A percentile compares a stretch with the other conserved stretches of the same genome.
These are phyloP conservation scores for Lachnellula willkommii DNA, from an alignment of 2,329 filamentous ascomycete species.

Conservation along the genomic window DNA sequence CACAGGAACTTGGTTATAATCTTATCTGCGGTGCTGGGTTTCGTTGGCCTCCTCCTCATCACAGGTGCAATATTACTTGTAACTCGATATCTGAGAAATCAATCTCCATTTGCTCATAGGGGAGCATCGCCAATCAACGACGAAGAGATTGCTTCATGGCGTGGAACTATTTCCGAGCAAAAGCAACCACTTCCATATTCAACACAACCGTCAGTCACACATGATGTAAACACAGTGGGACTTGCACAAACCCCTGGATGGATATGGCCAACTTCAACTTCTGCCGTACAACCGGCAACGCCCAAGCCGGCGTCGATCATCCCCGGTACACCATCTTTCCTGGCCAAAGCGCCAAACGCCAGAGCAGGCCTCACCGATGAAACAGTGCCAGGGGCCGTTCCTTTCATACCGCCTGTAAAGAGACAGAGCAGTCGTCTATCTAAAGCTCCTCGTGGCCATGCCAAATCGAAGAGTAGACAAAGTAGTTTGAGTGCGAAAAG, in stretches of 20 bases:
- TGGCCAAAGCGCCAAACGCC: slow-evolving; percentile 58
- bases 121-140: slow-evolving; percentile 59
- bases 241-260: slow-evolving; percentile 20
- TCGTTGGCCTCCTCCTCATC: slow-evolving; percentile 23
- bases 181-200: slow-evolving; percentile 11
- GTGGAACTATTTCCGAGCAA: slow-evolving; percentile 22
- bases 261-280: slow-evolving; percentile 24
- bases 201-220: slow-evolving; percentile 7
- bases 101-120: slow-evolving; percentile 43
- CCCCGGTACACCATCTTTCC: slow-evolving; percentile 38
- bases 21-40: slow-evolving; percentile 25
- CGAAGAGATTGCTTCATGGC: slow-evolving; percentile 61
- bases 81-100: slow-evolving; percentile 21
- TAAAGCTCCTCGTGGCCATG: slow-evolving; percentile 36
- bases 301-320: slow-evolving; percentile 27
- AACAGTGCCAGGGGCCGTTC: slow-evolving; percentile 53
- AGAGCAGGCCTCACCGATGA: slow-evolving; percentile 58
- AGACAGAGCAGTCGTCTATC: slow-evolving; percentile 49
- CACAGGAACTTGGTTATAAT: slow-evolving; percentile 23
- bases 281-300: slow-evolving; percentile 19
- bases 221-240: slow-evolving; percentile 8
- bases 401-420: slow-evolving; percentile 50
- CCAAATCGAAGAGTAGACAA: slow-evolving; percentile 26
- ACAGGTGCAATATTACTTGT: slow-evolving; percentile 16
- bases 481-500: slow-evolving; percentile 29